A percentile compares a stretch with the other conserved stretches of the same genome.
These are phyloP conservation scores for Xylaria bambusicola DNA, from an alignment of 495 filamentous ascomycete genomes.

Conservation along the genomic window DNA sequence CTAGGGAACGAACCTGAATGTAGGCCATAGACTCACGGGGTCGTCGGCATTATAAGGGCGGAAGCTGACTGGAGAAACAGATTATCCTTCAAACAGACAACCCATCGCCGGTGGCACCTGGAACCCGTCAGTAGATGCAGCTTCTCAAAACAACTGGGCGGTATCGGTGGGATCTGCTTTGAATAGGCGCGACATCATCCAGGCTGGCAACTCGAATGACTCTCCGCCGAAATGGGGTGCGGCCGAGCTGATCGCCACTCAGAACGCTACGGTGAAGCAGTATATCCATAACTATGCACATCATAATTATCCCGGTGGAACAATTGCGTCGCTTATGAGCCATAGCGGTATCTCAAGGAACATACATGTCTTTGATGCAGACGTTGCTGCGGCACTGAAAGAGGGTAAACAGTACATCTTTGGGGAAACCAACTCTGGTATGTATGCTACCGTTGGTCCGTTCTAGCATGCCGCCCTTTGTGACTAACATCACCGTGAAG, in stretches of 20 bases:
- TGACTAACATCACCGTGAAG: conserved; percentile 18
- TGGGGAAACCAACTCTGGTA: conserved; percentile 63
- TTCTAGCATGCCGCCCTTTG: not conserved
- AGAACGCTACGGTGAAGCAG: conserved; percentile 49
- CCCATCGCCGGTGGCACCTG: conserved; percentile 57
- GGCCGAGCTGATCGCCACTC: conserved; percentile 46
- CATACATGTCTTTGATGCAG: conserved; percentile 49
- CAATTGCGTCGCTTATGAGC: conserved; percentile 51
- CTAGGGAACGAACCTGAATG: conserved; percentile 65
- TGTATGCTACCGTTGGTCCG: not conserved
- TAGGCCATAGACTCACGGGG: conserved; percentile 26
- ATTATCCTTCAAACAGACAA: conserved; percentile 46
- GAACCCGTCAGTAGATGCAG: conserved; percentile 54
- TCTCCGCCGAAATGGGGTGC: conserved; percentile 55
- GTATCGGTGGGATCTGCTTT: conserved; percentile 53
- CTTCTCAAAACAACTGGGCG: conserved; percentile 58
- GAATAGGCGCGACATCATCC: conserved; percentile 47
- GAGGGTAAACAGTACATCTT: conserved; percentile 56
- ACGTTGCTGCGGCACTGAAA: conserved; percentile 48
- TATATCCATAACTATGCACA: conserved; percentile 58
- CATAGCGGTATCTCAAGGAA: conserved; percentile 52
- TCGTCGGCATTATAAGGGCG: not conserved
- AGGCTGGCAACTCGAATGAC: conserved; percentile 61
- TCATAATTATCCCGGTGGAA: conserved; percentile 63
- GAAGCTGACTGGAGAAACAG: conserved; percentile 26